phyloP scores from a whole-genome alignment of 495 filamentous ascomycete genomes.

The Podospora fimiseda region DNA sequence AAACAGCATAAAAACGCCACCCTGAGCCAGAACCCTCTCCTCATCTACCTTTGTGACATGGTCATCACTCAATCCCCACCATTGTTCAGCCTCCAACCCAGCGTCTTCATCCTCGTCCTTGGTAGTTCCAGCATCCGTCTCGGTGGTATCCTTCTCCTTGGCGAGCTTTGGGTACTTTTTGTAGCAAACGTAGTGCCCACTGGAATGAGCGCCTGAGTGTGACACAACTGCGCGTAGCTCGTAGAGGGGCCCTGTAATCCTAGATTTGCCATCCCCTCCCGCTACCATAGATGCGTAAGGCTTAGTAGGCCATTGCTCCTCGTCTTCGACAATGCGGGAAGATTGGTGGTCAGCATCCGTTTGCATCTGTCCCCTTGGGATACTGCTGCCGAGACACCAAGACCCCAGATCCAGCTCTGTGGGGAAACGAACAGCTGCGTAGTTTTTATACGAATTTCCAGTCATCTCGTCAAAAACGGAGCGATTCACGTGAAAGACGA shows the following conservation, averaged over 20 bases:
- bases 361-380: background rate
- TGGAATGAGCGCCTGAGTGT: slow-evolving; percentile 86
- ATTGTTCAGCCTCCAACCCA: slow-evolving; percentile 37
- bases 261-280: slow-evolving; percentile 33
- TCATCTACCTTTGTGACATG: slow-evolving; percentile 70
- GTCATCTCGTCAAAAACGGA: slow-evolving; percentile 83
- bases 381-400: slow-evolving; percentile 64
- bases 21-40: slow-evolving; percentile 63
- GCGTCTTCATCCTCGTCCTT: slow-evolving; percentile 2
- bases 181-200: slow-evolving; percentile 93
- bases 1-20: slow-evolving; percentile 95
- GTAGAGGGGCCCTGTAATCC: slow-evolving; percentile 55
- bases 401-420: slow-evolving; percentile 61
- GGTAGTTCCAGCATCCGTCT: background rate
- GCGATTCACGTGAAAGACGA: slow-evolving; percentile 84
- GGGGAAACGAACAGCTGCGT: slow-evolving; percentile 70
- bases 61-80: slow-evolving; percentile 86
- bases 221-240: slow-evolving; percentile 79
- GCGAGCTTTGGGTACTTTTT: slow-evolving; percentile 50
- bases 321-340: slow-evolving; percentile 11
- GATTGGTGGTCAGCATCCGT: slow-evolving; percentile 15
- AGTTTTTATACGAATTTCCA: slow-evolving; percentile 74
- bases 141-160: background rate
- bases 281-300: slow-evolving; percentile 65
- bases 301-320: slow-evolving; percentile 62